These are phyloP conservation scores for Pichia phayaonensis DNA, from an alignment of 805 yeast species.

Conservation along the genomic window DNA sequence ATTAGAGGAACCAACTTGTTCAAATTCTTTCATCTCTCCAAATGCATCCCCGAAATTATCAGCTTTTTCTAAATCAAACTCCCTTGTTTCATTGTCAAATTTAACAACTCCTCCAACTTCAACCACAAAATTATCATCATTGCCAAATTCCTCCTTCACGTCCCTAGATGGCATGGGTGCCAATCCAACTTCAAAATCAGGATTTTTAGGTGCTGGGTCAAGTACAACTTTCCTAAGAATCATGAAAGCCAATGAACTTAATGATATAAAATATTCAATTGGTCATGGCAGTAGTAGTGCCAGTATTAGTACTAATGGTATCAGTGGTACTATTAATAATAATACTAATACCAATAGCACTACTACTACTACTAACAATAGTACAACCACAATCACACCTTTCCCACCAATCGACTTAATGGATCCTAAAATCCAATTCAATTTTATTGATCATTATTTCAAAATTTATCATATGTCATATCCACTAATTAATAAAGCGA, in stretches of 20 bases:
- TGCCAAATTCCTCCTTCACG: constrained; percentile 4
- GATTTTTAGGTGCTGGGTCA: constrained; percentile 62
- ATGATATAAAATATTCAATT: constrained; percentile 13
- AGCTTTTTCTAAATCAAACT: constrained; percentile 3
- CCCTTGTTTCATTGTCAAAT: not conserved
- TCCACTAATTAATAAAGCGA: constrained; percentile 52
- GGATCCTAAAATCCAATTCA: constrained; percentile 13
- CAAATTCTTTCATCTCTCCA: not conserved
- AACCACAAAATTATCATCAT: not conserved
- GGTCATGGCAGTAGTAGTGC: constrained; percentile 9
- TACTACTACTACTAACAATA: not conserved
- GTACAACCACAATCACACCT: not conserved
- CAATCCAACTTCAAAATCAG: constrained; percentile 38
- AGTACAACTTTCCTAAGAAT: constrained; percentile 42
- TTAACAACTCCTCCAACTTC: constrained; percentile 2
- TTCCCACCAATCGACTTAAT: constrained; percentile 2
- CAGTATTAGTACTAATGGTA: not conserved
- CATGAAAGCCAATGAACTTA: constrained; percentile 27
- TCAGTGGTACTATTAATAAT: not conserved
- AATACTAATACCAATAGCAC: not conserved
- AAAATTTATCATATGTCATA: constrained; percentile 52
- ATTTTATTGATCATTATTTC: constrained; percentile 37
- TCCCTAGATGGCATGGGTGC: constrained; percentile 60
- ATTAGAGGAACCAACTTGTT: not conserved
- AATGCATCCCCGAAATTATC: constrained; percentile 5